phyloP scores from a whole-genome alignment of 768 basidiomycete genomes.

The Psilocybe cyanescens region DNA sequence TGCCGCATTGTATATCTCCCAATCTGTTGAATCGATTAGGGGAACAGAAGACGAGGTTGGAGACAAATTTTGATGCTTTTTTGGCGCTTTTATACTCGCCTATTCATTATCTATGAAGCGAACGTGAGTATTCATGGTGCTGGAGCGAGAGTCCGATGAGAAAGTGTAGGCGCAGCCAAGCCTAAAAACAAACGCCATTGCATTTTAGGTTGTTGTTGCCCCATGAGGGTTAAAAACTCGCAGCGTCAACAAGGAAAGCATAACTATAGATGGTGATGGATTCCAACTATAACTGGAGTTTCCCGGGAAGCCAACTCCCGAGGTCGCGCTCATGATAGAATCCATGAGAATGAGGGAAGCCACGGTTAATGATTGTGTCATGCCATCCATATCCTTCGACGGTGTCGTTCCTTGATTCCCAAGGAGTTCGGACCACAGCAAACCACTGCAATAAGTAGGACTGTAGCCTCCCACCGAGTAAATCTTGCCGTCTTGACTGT shows the following conservation, averaged over 20 bases:
- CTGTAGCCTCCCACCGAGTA: no score
- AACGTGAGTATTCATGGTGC: neutral
- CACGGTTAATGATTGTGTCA: neutral
- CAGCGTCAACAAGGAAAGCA: neutral
- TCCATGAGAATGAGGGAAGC: neutral
- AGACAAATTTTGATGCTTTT: neutral
- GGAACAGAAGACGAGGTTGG: neutral
- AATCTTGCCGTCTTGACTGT: no score
- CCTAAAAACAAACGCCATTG: neutral
- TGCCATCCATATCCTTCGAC: neutral
- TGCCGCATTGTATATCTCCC: neutral
- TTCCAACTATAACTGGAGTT: neutral
- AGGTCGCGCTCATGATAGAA: neutral
- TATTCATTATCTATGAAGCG: neutral
- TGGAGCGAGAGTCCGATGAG: neutral
- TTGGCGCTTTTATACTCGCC: constrained; percentile 3
- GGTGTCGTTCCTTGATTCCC: neutral
- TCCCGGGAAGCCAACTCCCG: neutral
- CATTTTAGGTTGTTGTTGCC: neutral
- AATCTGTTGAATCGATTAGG: neutral
- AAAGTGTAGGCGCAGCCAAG: constrained; percentile 4
- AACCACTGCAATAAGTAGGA: no score
- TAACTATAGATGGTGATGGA: neutral
- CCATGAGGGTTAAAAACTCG: neutral
- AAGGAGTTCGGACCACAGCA: neutral